A percentile compares a stretch with the other conserved stretches of the same genome.
phyloP scores from a whole-genome alignment of 345 rosid species.

The Eutrema heterophyllum region DNA sequence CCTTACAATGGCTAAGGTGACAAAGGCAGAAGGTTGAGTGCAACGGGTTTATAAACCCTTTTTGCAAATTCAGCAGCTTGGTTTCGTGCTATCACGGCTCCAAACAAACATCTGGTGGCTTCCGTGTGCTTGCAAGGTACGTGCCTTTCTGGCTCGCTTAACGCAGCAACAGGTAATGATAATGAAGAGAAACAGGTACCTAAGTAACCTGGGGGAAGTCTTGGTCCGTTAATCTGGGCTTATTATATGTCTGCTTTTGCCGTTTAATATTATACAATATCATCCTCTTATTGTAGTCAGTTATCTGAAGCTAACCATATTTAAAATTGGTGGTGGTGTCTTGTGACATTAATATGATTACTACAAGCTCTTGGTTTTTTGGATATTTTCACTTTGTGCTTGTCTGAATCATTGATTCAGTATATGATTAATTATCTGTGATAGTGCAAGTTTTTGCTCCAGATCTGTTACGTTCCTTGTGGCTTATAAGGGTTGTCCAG shows the following conservation, averaged over 20 bases:
- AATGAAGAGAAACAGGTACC: conserved; percentile 26
- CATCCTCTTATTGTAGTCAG: conserved; percentile 4
- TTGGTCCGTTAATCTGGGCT: conserved; percentile 28
- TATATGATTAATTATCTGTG: neutral
- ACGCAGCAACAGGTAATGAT: conserved; percentile 20
- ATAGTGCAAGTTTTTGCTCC: conserved; percentile 8
- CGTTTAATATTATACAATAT: conserved; percentile 6
- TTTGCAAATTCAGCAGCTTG: conserved; percentile 62
- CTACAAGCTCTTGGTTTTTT: neutral
- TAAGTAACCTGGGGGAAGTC: conserved; percentile 21
- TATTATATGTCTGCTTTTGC: conserved; percentile 9
- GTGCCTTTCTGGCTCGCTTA: conserved; percentile 29
- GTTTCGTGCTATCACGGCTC: conserved; percentile 66
- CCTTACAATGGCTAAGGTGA: conserved; percentile 74
- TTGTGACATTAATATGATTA: conserved; percentile 13
- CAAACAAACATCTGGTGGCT: conserved; percentile 32
- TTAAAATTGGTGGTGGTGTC: conserved; percentile 13
- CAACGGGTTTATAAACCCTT: conserved; percentile 55
- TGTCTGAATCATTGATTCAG: neutral
- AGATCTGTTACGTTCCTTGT: neutral
- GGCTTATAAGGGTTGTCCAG: neutral
- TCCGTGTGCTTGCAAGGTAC: conserved; percentile 34
- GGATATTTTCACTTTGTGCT: neutral
- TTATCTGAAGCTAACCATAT: conserved; percentile 18
- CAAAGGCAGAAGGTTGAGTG: conserved; percentile 2